These are phyloP conservation scores for Auriculariales sp. DNA, from an alignment of 768 basidiomycete genomes.

Conservation along the genomic window DNA sequence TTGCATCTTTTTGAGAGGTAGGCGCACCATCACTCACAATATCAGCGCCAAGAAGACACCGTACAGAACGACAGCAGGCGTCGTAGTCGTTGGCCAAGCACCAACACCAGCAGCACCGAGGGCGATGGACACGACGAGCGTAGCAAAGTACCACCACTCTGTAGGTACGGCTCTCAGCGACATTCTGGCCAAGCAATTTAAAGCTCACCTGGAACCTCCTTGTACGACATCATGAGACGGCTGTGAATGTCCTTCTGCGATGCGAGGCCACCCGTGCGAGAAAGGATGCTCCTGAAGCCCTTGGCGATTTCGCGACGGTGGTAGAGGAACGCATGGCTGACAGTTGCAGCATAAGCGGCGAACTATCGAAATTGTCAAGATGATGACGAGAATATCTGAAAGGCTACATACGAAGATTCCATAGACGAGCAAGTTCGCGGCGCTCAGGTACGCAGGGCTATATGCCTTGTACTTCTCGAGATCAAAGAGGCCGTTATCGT, in stretches of 20 bases:
- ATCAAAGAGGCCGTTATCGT: conserved; percentile 9
- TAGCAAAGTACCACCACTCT: conserved; percentile 40
- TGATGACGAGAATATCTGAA: too few species aligned
- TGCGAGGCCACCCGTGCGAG: conserved; percentile 5
- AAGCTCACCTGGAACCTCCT: conserved; percentile 39
- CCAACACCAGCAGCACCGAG: conserved; percentile 18
- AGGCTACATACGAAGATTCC: conserved; percentile 4
- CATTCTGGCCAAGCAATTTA: conserved; percentile 4
- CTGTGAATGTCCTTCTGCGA: conserved; percentile 34
- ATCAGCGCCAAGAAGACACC: conserved; percentile 10
- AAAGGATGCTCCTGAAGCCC: conserved; percentile 36
- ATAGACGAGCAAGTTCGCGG: conserved; percentile 9
- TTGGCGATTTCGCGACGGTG: conserved; percentile 42
- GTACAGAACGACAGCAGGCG: neutral
- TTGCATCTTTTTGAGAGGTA: conserved; percentile 8
- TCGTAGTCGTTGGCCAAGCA: conserved; percentile 14
- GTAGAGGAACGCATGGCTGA: conserved; percentile 31
- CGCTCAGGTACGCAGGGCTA: conserved; percentile 13
- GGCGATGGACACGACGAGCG: conserved; percentile 16
- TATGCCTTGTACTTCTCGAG: conserved; percentile 8
- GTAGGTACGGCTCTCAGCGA: conserved; percentile 4
- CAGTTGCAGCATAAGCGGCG: conserved; percentile 25
- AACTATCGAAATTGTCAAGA: too few species aligned
- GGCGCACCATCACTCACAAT: conserved; percentile 11
- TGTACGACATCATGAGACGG: conserved; percentile 42